Evolutionary conservation across 2,329 filamentous ascomycete genomes (phyloP).

Genomic region (Ilyonectria mors-panacis): DNA sequence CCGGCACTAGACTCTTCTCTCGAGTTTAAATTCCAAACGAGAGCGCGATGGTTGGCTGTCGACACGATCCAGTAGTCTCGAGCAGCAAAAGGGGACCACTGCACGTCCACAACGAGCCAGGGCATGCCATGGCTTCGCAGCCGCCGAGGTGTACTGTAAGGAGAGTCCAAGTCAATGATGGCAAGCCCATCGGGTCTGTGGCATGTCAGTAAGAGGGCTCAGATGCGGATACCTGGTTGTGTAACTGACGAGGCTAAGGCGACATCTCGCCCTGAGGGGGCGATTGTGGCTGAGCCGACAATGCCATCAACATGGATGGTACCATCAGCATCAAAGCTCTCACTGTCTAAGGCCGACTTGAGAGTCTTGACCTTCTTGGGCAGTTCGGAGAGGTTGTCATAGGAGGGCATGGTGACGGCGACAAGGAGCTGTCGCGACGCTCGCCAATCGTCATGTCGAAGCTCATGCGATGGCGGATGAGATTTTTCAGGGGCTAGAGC

Average conservation of each 20-base stretch:
- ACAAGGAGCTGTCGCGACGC: constrained; percentile 39
- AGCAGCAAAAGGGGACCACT: constrained; percentile 94
- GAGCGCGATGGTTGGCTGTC: constrained; percentile 92
- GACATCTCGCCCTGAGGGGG: constrained; percentile 90
- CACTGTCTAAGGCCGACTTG: constrained; percentile 84
- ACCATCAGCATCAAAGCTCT: constrained; percentile 88
- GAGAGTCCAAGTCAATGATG: constrained; percentile 92
- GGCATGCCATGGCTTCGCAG: constrained; percentile 85
- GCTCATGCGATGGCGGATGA: constrained; percentile 26
- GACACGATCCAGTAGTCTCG: constrained; percentile 95
- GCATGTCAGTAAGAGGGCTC: constrained; percentile 18
- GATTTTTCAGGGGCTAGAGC: constrained; percentile 18
- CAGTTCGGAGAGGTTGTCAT: constrained; percentile 60
- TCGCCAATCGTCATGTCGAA: constrained; percentile 47
- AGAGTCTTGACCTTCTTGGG: constrained; percentile 72
- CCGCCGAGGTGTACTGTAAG: constrained; percentile 87
- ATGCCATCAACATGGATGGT: constrained; percentile 86
- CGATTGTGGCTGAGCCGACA: constrained; percentile 93
- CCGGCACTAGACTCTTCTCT: constrained; percentile 79
- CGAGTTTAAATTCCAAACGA: constrained; percentile 93
- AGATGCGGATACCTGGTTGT: constrained; percentile 30
- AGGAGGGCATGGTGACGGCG: constrained; percentile 62
- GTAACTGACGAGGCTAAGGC: constrained; percentile 82
- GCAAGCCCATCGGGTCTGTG: constrained; percentile 84
- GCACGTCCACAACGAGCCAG: constrained; percentile 97